phyloP scores from a whole-genome alignment of 305 asterid species.

The Plantago lanceolata region DNA sequence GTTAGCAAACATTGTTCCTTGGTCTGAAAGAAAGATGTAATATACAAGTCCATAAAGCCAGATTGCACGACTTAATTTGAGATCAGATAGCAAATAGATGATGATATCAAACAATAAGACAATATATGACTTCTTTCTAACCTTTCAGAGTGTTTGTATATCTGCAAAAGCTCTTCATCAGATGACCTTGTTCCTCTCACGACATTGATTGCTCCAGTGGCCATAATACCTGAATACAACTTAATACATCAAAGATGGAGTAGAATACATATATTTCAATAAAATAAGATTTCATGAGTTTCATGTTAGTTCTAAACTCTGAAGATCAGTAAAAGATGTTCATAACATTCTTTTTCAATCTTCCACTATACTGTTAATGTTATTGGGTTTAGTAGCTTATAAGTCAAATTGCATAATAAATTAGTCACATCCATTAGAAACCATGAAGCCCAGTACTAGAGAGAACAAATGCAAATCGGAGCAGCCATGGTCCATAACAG shows the following conservation, averaged over 20 bases:
- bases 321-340: conserved; percentile 9
- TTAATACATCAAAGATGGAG: conserved; percentile 16
- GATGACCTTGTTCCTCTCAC: conserved; percentile 97
- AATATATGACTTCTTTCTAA: conserved; percentile 30
- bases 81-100: not conserved
- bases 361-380: not conserved
- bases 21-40: no score
- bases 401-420: not conserved
- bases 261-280: conserved; percentile 8
- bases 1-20: no score
- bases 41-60: not conserved
- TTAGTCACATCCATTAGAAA: not conserved
- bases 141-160: conserved; percentile 94
- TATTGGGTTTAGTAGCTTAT: not conserved
- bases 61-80: not conserved
- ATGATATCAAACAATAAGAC: conserved; percentile 12
- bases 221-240: conserved; percentile 76
- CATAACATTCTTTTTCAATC: conserved; percentile 3
- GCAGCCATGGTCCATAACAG: not conserved
- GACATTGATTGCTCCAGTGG: conserved; percentile 91
- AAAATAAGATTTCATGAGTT: conserved; percentile 10
- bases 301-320: not conserved
- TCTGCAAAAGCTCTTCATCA: conserved; percentile 77
- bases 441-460: not conserved
- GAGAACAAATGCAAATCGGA: not conserved